phyloP scores from a whole-genome alignment of 2,329 filamentous ascomycete genomes.

The Oidium heveae region DNA sequence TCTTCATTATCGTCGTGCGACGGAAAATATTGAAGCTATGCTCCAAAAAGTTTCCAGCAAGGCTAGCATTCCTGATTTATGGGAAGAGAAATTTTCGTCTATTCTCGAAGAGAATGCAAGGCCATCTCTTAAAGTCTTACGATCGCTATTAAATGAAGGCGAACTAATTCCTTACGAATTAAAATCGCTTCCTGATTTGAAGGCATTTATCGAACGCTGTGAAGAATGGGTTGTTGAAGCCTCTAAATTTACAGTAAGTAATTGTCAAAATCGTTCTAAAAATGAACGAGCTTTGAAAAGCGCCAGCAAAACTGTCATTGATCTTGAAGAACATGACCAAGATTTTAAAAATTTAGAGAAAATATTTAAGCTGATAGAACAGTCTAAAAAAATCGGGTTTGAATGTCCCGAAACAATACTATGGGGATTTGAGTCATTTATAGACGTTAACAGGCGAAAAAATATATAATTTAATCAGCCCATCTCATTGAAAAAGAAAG shows the following conservation, averaged over 20 bases:
- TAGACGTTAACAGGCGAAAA: too few relatives aligned
- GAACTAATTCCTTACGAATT: slow-evolving; percentile 88
- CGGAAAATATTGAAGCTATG: slow-evolving; percentile 38
- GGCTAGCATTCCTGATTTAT: slow-evolving; percentile 59
- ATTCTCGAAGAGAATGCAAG: slow-evolving; percentile 61
- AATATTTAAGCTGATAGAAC: slow-evolving; percentile 58
- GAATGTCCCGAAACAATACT: slow-evolving; percentile 71
- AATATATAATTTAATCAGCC: too few relatives aligned
- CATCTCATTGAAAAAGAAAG: too few relatives aligned
- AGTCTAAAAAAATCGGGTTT: slow-evolving; percentile 73
- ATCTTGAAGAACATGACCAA: slow-evolving; percentile 60
- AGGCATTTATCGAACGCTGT: slow-evolving; percentile 80
- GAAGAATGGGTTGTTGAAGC: slow-evolving; percentile 97
- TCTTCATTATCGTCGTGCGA: slow-evolving; percentile 52
- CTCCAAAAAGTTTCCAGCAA: slow-evolving; percentile 66
- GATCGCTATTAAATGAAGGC: slow-evolving; percentile 68
- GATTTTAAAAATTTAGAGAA: slow-evolving; percentile 76
- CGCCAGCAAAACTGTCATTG: slow-evolving; percentile 41
- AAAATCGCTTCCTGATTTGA: slow-evolving; percentile 55
- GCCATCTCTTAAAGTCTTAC: slow-evolving; percentile 66
- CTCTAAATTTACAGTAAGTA: slow-evolving; percentile 83
- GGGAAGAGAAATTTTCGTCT: slow-evolving; percentile 75
- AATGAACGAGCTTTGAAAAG: slow-evolving; percentile 72
- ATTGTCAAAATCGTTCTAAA: slow-evolving; percentile 91
- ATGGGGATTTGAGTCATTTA: too few relatives aligned